phyloP scores from a whole-genome alignment of 2,329 filamentous ascomycete species.

The Taxawa tesnikishii region DNA sequence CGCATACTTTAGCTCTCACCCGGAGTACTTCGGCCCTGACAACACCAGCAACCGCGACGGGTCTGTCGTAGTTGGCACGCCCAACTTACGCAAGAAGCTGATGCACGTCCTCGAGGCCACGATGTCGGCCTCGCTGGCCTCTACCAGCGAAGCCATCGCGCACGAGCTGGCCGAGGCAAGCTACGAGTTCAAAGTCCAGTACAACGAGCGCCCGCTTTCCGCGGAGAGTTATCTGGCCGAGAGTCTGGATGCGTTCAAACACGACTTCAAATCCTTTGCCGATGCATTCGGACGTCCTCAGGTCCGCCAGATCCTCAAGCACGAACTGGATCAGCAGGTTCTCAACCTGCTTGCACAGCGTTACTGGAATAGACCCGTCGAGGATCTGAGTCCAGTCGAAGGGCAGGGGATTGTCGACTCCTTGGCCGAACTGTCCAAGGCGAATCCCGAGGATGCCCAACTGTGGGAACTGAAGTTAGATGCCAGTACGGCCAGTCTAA shows the following conservation, averaged over 20 bases:
- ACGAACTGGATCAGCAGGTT: slow-evolving; percentile 87
- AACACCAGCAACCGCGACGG: too few species aligned
- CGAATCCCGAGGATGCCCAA: slow-evolving; percentile 61
- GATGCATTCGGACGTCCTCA: slow-evolving; percentile 81
- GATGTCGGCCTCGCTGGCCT: slow-evolving; percentile 85
- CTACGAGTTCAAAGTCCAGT: slow-evolving; percentile 99
- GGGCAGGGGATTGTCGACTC: slow-evolving; percentile 34
- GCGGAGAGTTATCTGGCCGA: slow-evolving; percentile 96
- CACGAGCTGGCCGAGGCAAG: slow-evolving; percentile 94
- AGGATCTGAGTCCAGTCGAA: slow-evolving; percentile 52
- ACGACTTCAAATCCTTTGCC: slow-evolving; percentile 89
- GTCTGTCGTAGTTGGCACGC: slow-evolving; percentile 73
- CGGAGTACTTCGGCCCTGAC: slow-evolving; percentile 62
- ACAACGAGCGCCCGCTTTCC: slow-evolving; percentile 89
- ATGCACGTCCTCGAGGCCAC: slow-evolving; percentile 96
- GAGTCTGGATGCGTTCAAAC: slow-evolving; percentile 91
- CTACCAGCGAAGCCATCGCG: slow-evolving; percentile 81
- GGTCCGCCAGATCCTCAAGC: slow-evolving; percentile 79
- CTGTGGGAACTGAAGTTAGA: slow-evolving; percentile 95
- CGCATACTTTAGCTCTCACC: slow-evolving; percentile 74
- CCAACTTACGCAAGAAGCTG: slow-evolving; percentile 80
- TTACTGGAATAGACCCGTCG: slow-evolving; percentile 94
- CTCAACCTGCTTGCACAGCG: slow-evolving; percentile 83
- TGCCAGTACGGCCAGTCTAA: slow-evolving; percentile 77
- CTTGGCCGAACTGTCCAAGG: slow-evolving; percentile 66